A percentile compares a stretch with the other conserved stretches of the same genome.
Evolutionary conservation across 495 filamentous ascomycete genomes (phyloP).

Genomic region (Penicillium bovifimosum): DNA sequence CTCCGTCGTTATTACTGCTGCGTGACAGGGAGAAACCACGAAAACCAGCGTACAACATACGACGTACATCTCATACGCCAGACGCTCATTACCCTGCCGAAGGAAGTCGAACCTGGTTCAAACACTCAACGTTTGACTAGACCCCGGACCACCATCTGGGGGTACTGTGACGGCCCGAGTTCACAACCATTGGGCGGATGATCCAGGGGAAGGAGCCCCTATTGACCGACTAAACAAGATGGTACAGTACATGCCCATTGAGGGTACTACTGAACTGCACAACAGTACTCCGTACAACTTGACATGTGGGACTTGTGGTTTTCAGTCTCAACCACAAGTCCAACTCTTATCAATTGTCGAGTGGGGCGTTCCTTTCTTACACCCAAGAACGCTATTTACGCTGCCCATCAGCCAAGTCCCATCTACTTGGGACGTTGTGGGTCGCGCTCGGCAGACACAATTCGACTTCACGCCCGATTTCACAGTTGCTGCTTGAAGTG

Average conservation of each 20-base stretch:
- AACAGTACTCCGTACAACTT: too few relatives aligned
- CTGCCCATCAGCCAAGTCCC: neutral
- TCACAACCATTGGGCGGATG: neutral
- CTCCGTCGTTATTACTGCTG: neutral
- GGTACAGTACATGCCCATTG: neutral
- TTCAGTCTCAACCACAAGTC: constrained; percentile 20
- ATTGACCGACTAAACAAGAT: neutral
- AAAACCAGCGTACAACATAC: neutral
- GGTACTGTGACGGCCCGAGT: too few relatives aligned
- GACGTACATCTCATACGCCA: neutral
- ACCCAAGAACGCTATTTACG: neutral
- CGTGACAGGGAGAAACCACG: neutral
- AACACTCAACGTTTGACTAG: neutral
- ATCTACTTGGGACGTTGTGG: neutral
- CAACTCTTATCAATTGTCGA: constrained; percentile 16
- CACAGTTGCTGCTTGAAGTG: neutral
- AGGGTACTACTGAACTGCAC: constrained; percentile 9
- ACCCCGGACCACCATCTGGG: neutral
- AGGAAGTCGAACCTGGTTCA: neutral
- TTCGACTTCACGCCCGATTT: neutral
- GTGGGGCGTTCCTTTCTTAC: neutral
- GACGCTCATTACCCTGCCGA: neutral
- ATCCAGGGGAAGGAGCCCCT: constrained; percentile 1
- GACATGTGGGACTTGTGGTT: constrained; percentile 13
- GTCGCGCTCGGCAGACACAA: neutral